Evolutionary conservation across 2,329 filamentous ascomycete genomes (phyloP).

Genomic region (Paraconiothyrium sp.): DNA sequence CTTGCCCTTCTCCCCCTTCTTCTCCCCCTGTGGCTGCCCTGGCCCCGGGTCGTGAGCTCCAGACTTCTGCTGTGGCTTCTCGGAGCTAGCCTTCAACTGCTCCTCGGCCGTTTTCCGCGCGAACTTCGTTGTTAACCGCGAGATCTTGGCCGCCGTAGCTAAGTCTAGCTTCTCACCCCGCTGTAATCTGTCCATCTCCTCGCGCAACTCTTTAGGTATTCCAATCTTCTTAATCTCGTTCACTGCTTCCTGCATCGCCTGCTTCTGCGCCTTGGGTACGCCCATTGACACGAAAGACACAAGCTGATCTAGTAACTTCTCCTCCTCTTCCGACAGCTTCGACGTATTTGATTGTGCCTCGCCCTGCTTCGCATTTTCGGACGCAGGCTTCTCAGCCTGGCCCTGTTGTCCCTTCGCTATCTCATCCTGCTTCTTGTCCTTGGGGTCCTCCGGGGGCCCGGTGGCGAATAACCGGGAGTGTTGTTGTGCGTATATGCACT

Average conservation of each 20-base stretch:
- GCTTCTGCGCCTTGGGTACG: slow-evolving; percentile 69
- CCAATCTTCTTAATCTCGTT: slow-evolving; percentile 72
- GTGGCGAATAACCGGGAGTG: slow-evolving; percentile 56
- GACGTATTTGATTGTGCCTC: slow-evolving; percentile 42
- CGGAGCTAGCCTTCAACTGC: slow-evolving; percentile 33
- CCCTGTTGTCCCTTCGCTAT: slow-evolving; percentile 35
- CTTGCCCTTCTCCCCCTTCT: slow-evolving; percentile 33
- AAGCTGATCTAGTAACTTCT: slow-evolving; percentile 66
- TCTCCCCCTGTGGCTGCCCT: slow-evolving; percentile 36
- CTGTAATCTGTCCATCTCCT: slow-evolving; percentile 67
- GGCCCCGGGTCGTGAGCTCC: slow-evolving; percentile 57
- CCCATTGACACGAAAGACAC: slow-evolving; percentile 65
- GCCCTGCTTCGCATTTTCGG: slow-evolving; percentile 51
- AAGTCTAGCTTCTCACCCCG: slow-evolving; percentile 60
- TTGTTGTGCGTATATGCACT: slow-evolving; percentile 56
- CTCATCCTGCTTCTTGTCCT: slow-evolving; percentile 42
- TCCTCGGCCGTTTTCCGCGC: slow-evolving; percentile 61
- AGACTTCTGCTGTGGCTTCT: slow-evolving; percentile 54
- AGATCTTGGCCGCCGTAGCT: slow-evolving; percentile 68
- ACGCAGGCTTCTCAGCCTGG: slow-evolving; percentile 42
- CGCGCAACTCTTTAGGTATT: slow-evolving; percentile 73
- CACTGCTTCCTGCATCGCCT: slow-evolving; percentile 68
- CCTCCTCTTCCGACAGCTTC: slow-evolving; percentile 64
- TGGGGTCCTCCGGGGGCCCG: slow-evolving; percentile 43
- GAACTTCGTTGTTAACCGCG: slow-evolving; percentile 65